Evolutionary conservation across 768 basidiomycete species (phyloP), one percentile per base, ranked within the genome.

Genomic region (Tylopilus sp.): DNA sequence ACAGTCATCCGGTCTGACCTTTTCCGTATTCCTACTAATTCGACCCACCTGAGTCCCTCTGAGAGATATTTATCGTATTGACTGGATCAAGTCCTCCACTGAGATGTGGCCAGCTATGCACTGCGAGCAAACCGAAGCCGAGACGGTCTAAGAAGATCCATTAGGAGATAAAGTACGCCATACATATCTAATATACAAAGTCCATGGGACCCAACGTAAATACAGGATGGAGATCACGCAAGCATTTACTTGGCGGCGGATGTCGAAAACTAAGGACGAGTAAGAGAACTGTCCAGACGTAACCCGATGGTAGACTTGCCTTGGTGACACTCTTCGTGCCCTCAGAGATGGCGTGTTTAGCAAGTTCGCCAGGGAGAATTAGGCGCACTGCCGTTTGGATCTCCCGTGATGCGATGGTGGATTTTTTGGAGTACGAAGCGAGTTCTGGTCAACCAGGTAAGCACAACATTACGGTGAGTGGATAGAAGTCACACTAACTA

Each of bases 341-440:
- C 73, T 98, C 96, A 25, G 93, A 96, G 72, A 98, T 97, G 50
- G 96, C 96, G 70, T 98, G 96, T 80, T 98, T 98, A 67, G 94
- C 90, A 40, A 98, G 84, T 75, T 98, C 95, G 74, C 94, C 96
- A 55, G 95, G 94, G 25, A 98, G 86, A 67, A 98, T 97, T 41
- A 96, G 81, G 52, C 95, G 89, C 46, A 97, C 95, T 36, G 91
- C 82, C 28, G 96, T 98, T 75, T 98, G 96, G 67, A 98, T 98
- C 75, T 98, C 96, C 54, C 96, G 90, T 22, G 93, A 97, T 19
- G 95, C 96, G 72, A 98, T 98, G 40, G 96, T 98, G 4, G 96
- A 97, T 75, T 97, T 96, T 84, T 98, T 96, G 51, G 95, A 97
- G 81, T 98, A 98, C 1, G 92, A 83, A 51, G 95, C 93, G 66